A percentile compares a stretch with the other conserved stretches of the same genome.
phyloP scores from a whole-genome alignment of 805 yeast genomes.

The Barnettozyma sucrosica region DNA sequence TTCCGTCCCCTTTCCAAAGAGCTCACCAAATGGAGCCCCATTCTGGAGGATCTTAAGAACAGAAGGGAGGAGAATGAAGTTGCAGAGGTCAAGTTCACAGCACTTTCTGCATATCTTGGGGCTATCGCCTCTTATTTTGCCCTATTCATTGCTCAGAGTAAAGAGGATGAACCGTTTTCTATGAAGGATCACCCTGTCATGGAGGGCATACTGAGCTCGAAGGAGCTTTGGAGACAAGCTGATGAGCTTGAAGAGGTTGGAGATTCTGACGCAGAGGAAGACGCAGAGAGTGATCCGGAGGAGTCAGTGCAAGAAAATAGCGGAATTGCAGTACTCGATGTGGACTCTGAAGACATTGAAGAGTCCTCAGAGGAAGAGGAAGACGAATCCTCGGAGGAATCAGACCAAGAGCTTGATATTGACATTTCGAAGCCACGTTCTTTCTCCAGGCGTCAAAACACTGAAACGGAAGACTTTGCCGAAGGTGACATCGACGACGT shows the following conservation, averaged over 20 bases:
- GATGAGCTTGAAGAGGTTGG: slow-evolving; percentile 36
- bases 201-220: slow-evolving; percentile 74
- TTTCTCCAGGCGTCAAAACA: slow-evolving; percentile 34
- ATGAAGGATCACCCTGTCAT: slow-evolving; percentile 88
- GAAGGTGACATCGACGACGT: slow-evolving; percentile 73
- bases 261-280: slow-evolving; percentile 11
- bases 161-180: slow-evolving; percentile 47
- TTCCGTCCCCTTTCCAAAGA: slow-evolving; percentile 73
- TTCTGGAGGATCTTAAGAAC: slow-evolving; percentile 33
- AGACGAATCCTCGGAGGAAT: neutral
- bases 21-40: slow-evolving; percentile 36
- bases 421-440: slow-evolving; percentile 50
- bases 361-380: slow-evolving; percentile 5
- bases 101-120: slow-evolving; percentile 75
- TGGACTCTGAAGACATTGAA: slow-evolving; percentile 7
- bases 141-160: slow-evolving; percentile 52
- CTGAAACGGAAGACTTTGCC: slow-evolving; percentile 46
- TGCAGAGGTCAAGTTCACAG: slow-evolving; percentile 49
- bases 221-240: slow-evolving; percentile 90
- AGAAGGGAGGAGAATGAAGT: slow-evolving; percentile 31
- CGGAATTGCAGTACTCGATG: neutral
- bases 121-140: slow-evolving; percentile 76
- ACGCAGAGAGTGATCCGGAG: neutral
- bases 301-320: neutral
- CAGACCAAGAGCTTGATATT: slow-evolving; percentile 34